Evolutionary conservation across 345 rosid genomes (phyloP).

Genomic region (Trapa incisa): DNA sequence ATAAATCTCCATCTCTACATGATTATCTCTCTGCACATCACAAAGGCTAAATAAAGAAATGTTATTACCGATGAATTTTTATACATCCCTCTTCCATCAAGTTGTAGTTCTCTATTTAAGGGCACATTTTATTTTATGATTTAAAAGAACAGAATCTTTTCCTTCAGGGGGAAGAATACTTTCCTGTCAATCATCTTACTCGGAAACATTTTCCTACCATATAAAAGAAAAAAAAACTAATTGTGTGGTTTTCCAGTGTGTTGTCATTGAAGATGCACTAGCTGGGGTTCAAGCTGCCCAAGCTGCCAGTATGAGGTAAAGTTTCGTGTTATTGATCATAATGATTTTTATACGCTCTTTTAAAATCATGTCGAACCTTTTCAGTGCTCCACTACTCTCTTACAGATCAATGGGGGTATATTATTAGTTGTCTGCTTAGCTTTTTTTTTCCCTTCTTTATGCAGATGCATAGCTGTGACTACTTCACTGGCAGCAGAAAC

Average conservation of each 20-base stretch:
- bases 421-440: background rate
- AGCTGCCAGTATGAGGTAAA: slow-evolving; percentile 90
- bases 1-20: background rate
- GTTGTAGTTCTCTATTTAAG: background rate
- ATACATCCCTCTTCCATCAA: background rate
- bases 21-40: background rate
- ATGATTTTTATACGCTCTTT: slow-evolving; percentile 5
- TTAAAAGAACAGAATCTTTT: background rate
- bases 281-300: slow-evolving; percentile 96
- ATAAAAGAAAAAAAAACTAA: background rate
- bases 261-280: slow-evolving; percentile 90
- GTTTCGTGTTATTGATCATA: background rate
- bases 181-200: background rate
- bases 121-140: background rate
- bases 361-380: background rate
- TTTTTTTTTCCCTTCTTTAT: slow-evolving; percentile 9
- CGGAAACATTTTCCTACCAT: background rate
- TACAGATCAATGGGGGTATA: background rate
- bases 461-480: slow-evolving; percentile 88
- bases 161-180: background rate
- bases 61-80: background rate
- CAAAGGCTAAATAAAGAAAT: background rate
- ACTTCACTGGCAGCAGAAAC: slow-evolving; percentile 64
- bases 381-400: background rate
- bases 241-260: slow-evolving; percentile 36